phyloP scores from a whole-genome alignment of 1,284 basidiomycete species.

The Trametes pubescens region DNA sequence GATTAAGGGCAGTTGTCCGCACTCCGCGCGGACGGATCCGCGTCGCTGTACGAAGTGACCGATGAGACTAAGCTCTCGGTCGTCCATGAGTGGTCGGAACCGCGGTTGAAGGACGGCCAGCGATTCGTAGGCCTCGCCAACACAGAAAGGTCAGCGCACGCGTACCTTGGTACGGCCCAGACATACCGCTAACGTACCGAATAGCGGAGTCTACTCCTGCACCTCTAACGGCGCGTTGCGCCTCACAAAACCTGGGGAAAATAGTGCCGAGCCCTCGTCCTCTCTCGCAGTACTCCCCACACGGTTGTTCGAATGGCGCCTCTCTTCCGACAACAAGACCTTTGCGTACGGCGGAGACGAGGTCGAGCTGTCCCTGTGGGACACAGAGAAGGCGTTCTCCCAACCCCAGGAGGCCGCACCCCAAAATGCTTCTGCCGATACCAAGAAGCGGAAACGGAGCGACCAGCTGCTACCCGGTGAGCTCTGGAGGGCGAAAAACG shows the following conservation, averaged over 20 bases:
- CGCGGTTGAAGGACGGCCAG: slow-evolving; percentile 58
- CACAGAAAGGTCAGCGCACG: slow-evolving; percentile 51
- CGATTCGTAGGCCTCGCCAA: slow-evolving; percentile 67
- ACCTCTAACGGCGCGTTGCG: slow-evolving; percentile 77
- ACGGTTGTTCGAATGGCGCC: slow-evolving; percentile 70
- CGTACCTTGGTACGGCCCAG: background rate
- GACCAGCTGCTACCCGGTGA: slow-evolving; percentile 73
- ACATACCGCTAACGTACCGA: background rate
- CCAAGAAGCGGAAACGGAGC: slow-evolving; percentile 76
- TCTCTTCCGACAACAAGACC: slow-evolving; percentile 57
- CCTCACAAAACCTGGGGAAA: slow-evolving; percentile 48
- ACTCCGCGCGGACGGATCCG: slow-evolving; percentile 65
- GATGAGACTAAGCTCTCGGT: slow-evolving; percentile 50
- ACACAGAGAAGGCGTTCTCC: slow-evolving; percentile 73
- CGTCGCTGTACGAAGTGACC: slow-evolving; percentile 51
- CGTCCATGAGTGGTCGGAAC: slow-evolving; percentile 67
- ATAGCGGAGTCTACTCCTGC: slow-evolving; percentile 68
- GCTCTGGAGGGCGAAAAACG: slow-evolving; percentile 84
- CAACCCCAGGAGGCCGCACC: slow-evolving; percentile 23
- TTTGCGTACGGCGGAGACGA: slow-evolving; percentile 91
- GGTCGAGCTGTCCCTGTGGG: slow-evolving; percentile 87
- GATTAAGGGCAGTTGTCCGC: slow-evolving; percentile 64
- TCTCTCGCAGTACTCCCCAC: slow-evolving; percentile 60
- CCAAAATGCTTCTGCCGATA: slow-evolving; percentile 27
- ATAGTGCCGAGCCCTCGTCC: slow-evolving; percentile 31